These are phyloP conservation scores for Boletellus dicymbophilus DNA, from an alignment of 1,284 basidiomycete species.

Conservation along the genomic window DNA sequence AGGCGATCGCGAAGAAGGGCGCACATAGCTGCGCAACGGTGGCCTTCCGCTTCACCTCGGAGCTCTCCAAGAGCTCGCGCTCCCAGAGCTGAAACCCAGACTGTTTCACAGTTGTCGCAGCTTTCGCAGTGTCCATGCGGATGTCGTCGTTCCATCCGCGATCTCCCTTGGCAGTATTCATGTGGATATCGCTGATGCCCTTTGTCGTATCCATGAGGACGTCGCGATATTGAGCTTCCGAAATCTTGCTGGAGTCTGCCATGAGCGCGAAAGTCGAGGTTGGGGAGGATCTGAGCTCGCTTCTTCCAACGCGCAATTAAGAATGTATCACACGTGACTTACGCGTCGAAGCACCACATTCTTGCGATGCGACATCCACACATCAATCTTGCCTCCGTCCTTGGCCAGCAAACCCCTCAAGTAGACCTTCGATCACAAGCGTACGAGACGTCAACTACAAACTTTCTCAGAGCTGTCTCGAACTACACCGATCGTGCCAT, in stretches of 20 bases:
- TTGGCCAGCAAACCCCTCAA: constrained; percentile 55
- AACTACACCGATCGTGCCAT: constrained; percentile 69
- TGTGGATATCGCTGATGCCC: constrained; percentile 60
- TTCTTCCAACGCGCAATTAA: not conserved
- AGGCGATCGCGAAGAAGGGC: constrained; percentile 52
- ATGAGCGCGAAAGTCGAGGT: constrained; percentile 6
- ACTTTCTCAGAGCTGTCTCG: constrained; percentile 69
- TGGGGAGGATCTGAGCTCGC: not conserved
- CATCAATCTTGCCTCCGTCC: constrained; percentile 59
- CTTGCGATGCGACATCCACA: constrained; percentile 50
- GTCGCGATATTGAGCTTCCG: constrained; percentile 39
- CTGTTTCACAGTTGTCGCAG: constrained; percentile 53
- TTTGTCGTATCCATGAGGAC: constrained; percentile 75
- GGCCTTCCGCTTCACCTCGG: constrained; percentile 90
- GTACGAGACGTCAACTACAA: constrained; percentile 64
- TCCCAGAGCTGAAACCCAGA: constrained; percentile 78
- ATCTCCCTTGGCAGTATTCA: constrained; percentile 64
- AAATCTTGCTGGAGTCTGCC: constrained; percentile 5
- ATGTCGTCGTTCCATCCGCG: constrained; percentile 52
- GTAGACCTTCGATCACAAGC: constrained; percentile 65
- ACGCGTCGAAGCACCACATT: constrained; percentile 7
- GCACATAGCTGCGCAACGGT: constrained; percentile 94
- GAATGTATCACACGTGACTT: constrained; percentile 15
- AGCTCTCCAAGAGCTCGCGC: constrained; percentile 75
- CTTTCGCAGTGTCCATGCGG: constrained; percentile 60